Evolutionary conservation across 257 asterid species (phyloP).

Genomic region (Scutellaria baicalensis): DNA sequence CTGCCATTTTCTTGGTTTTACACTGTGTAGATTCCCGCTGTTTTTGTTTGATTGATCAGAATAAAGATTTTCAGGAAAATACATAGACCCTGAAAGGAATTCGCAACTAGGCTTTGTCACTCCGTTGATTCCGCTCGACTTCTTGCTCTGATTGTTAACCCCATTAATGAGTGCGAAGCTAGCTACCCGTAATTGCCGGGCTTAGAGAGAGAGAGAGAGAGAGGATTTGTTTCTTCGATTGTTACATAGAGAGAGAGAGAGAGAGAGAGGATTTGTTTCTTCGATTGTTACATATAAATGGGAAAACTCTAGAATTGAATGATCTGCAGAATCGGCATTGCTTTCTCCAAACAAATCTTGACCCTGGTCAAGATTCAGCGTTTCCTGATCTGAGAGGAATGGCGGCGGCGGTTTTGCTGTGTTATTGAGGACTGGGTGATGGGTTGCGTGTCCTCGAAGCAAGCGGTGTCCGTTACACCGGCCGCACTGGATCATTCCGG

Average conservation of each 20-base stretch:
- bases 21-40: slow-evolving; percentile 27
- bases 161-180: slow-evolving; percentile 18
- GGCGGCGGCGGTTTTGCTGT: slow-evolving; percentile 14
- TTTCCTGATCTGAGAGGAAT: slow-evolving; percentile 31
- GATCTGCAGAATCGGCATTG: slow-evolving; percentile 14
- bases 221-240: too few relatives aligned
- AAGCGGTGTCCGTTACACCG: slow-evolving; percentile 74
- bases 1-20: slow-evolving; percentile 31
- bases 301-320: background rate
- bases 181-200: slow-evolving; percentile 57
- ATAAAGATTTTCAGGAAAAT: background rate
- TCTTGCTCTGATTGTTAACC: slow-evolving; percentile 25
- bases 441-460: slow-evolving; percentile 96
- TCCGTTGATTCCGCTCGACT: slow-evolving; percentile 70
- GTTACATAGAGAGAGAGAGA: slow-evolving; percentile 11
- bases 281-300: slow-evolving; percentile 14
- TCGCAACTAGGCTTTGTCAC: background rate
- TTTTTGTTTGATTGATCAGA: background rate
- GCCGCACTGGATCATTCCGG: slow-evolving; percentile 81
- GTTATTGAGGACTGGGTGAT: slow-evolving; percentile 34
- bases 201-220: slow-evolving; percentile 14
- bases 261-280: slow-evolving; percentile 10
- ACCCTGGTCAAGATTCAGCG: slow-evolving; percentile 46
- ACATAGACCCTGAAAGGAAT: background rate
- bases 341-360: slow-evolving; percentile 14